Base-by-base conservation (phyloP, 164 flowering plant genomes). In the Hamamelis virginiana region DNA sequence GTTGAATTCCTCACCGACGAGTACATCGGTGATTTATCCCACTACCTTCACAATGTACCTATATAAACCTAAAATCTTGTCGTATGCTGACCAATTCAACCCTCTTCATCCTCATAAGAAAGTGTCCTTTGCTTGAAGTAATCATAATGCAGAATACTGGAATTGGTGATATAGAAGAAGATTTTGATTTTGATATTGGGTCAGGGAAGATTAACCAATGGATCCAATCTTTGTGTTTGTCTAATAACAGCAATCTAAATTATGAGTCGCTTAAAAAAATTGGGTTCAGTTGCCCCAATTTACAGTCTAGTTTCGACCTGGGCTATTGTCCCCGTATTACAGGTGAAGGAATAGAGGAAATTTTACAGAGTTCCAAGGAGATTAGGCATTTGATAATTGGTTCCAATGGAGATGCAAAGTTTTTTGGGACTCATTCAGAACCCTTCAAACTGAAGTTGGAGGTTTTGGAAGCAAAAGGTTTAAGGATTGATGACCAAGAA, bases 351-450 rank as follows among this genome's bases (percentile, higher is more conserved):
- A 18, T 59, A 15, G 62, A 27, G 15, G 19, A 59, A 27, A 33
- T 59, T 14, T 59, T 59, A 21, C 16, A 19, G 12, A 59, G 62
- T 19, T 59, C 43, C 62, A 1, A 41, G 16, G 26, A 59, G 43
- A 16, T 28, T 28, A 28, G 43, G 16, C 19, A 59, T 59, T 59
- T 59, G 15, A 19, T 27, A 59, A 15, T 59, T 6, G 21, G 16
- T 28, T 26, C 0, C 10, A 27, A 41, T 9, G 18, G 15, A 28
- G 62, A 27, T 27, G 28, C 19, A 14, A 27, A 0, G 43, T 27
- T 59, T 59, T 41, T 59, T 59, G 62, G 62, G 62, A 59, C 62
- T 27, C 43, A 41, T 33, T 59, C 43, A 4, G 23, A 27, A 8
- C n/a, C 27, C 9, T 59, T 19, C 11, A 5, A 16, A 33, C 18